Conservation (phyloP, 805 yeast genomes). For the Saturnispora silvae region DNA sequence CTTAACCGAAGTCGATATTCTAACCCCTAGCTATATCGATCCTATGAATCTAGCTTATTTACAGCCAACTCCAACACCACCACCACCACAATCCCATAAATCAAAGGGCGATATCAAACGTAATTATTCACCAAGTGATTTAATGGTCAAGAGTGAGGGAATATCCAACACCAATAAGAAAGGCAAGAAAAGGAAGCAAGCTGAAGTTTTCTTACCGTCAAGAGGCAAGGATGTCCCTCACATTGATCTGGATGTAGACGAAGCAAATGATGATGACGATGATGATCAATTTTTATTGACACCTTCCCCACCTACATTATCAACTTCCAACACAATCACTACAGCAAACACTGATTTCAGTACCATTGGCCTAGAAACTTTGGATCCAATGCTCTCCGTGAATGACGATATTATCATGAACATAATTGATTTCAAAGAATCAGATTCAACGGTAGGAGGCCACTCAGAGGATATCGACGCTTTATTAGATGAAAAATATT, state of each 20-base stretch:
- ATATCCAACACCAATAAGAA: conserved; percentile 5
- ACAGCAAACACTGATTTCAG: not conserved
- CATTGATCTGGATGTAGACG: too few relatives aligned
- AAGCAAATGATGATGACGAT: not conserved
- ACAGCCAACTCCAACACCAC: not conserved
- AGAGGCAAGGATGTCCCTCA: too few relatives aligned
- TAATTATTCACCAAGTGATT: conserved; percentile 7
- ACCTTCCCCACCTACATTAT: conserved; percentile 1
- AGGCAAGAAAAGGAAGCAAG: conserved; percentile 1
- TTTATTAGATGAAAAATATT: conserved; percentile 2
- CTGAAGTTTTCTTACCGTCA: not conserved
- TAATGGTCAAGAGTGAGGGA: conserved; percentile 5
- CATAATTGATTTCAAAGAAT: conserved; percentile 5
- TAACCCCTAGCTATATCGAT: conserved; percentile 14
- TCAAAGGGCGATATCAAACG: too few relatives aligned
- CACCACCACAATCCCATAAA: not conserved
- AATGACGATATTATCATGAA: conserved; percentile 6
- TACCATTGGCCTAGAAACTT: not conserved
- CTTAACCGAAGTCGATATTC: not conserved
- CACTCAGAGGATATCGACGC: not conserved
- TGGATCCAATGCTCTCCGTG: conserved; percentile 6
- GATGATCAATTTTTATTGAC: conserved; percentile 2
- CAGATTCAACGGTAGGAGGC: not conserved
- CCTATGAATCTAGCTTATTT: conserved; percentile 24
- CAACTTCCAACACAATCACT: not conserved